Base-by-base conservation (phyloP, 495 filamentous ascomycete species). In the Evansstolkia leycettana region DNA sequence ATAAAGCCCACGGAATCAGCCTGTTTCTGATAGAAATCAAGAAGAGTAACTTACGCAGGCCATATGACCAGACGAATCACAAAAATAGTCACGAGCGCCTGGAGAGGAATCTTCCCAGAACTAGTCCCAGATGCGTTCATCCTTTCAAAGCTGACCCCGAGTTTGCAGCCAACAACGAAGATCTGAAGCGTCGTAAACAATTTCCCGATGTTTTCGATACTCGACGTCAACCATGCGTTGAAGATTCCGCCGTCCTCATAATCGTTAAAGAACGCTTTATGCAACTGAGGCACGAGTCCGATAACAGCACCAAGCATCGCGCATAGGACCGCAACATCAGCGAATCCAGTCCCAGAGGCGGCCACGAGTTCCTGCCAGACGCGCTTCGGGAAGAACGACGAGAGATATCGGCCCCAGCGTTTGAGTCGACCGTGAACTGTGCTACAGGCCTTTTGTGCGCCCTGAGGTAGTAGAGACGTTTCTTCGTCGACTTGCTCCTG, bases 111-210 rank as follows among this genome's bases (percentile, higher is more conserved):
- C 0, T 35, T 46, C 3, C 65, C 68, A 23, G 56, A 61, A 7
- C 58, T 56, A 29, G 64, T 69, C 18, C n/a, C n/a, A n/a, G n/a
- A n/a, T n/a, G 58, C 57, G 46, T 67, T 72, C 60, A 73, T 69
- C 36, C 61, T 58, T 27, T 63, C 51, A 46, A 77, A 47, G 31
- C 59, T 63, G 28, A 62, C 58, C 17, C 69, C 71, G 1, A 87
- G 54, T 41, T 81, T 79, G 18, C 78, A 69, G 0, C 82, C 80
- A n/a, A 81, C 78, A 0, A 84, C 67, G 16, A 86, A 69, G 16
- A 85, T 72, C 40, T 83, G 82, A 15, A 85, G 54, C 0, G 73
- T 67, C 1, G 82, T 75, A 48, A 89, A 89, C 3, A 87, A 58
- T 0, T 67, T 63, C 1, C 83, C 80, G 11, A 85, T 62, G 37